phyloP scores from a whole-genome alignment of 345 rosid genomes.

The Brassica nigra region DNA sequence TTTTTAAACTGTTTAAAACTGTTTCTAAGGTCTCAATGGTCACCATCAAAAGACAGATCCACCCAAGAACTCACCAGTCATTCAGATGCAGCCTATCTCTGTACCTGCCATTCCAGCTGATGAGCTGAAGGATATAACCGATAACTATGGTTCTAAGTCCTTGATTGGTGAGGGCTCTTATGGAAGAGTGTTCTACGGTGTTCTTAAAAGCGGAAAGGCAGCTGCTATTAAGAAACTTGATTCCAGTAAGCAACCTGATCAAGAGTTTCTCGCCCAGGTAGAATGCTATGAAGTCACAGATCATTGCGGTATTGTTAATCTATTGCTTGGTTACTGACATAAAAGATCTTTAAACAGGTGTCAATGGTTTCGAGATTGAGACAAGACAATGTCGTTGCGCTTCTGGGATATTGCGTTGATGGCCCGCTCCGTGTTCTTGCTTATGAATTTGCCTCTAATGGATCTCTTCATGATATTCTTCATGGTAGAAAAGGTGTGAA shows the following conservation, averaged over 20 bases:
- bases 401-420: slow-evolving; percentile 15
- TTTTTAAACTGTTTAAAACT: not conserved
- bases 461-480: slow-evolving; percentile 1
- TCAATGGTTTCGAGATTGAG: slow-evolving; percentile 87
- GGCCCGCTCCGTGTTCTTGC: slow-evolving; percentile 1
- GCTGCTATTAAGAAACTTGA: slow-evolving; percentile 91
- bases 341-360: slow-evolving; percentile 46
- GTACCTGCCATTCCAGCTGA: slow-evolving; percentile 59
- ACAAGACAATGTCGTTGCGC: slow-evolving; percentile 76
- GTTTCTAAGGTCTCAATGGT: slow-evolving; percentile 52
- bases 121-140: slow-evolving; percentile 66
- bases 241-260: slow-evolving; percentile 88
- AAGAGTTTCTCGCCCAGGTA: slow-evolving; percentile 91
- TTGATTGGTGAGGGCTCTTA: slow-evolving; percentile 91
- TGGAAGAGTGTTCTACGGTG: slow-evolving; percentile 86
- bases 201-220: slow-evolving; percentile 58
- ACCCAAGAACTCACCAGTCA: slow-evolving; percentile 43
- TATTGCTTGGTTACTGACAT: slow-evolving; percentile 4
- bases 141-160: slow-evolving; percentile 64
- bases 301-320: not conserved
- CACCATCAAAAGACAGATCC: slow-evolving; percentile 46
- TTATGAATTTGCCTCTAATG: not conserved
- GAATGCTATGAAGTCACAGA: not conserved
- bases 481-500: not conserved
- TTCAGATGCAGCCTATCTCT: slow-evolving; percentile 55